Evolutionary conservation across 306 rosid species (phyloP).

Genomic region (Dicorynia guianensis): DNA sequence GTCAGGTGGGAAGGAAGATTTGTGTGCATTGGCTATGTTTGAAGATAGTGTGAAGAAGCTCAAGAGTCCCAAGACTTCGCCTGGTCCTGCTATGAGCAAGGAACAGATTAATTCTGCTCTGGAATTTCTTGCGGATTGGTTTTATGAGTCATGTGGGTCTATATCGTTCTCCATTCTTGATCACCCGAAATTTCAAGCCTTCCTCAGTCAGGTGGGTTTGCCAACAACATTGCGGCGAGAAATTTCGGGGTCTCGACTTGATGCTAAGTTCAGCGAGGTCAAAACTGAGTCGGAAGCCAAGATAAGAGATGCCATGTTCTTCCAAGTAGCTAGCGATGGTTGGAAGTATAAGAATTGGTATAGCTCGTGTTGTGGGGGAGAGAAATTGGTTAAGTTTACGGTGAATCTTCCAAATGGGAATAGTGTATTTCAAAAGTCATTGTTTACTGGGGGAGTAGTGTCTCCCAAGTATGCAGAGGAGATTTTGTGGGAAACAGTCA

Average conservation of each 20-base stretch:
- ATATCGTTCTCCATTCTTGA: constrained; percentile 71
- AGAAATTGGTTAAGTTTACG: constrained; percentile 63
- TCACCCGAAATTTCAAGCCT: constrained; percentile 76
- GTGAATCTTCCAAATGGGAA: constrained; percentile 83
- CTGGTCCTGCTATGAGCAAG: constrained; percentile 56
- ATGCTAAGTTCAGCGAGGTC: constrained; percentile 65
- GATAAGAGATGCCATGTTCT: constrained; percentile 74
- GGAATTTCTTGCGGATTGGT: constrained; percentile 76
- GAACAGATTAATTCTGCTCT: constrained; percentile 73
- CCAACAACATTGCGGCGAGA: constrained; percentile 61
- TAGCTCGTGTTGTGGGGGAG: constrained; percentile 60
- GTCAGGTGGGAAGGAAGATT: constrained; percentile 81
- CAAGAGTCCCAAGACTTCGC: constrained; percentile 63
- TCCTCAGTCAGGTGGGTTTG: constrained; percentile 75
- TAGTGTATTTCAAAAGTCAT: constrained; percentile 68
- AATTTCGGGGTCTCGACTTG: constrained; percentile 75
- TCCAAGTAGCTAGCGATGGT: constrained; percentile 78
- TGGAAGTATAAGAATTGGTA: constrained; percentile 60
- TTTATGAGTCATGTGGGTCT: constrained; percentile 81
- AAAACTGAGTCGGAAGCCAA: constrained; percentile 73
- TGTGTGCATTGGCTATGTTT: constrained; percentile 75
- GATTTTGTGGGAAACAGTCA: constrained; percentile 68
- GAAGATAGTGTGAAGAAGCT: constrained; percentile 80
- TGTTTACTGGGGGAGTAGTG: constrained; percentile 61
- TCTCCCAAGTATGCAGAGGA: constrained; percentile 80